Evolutionary conservation across 1,284 basidiomycete genomes (phyloP).

Genomic region (Ustilago esculenta): DNA sequence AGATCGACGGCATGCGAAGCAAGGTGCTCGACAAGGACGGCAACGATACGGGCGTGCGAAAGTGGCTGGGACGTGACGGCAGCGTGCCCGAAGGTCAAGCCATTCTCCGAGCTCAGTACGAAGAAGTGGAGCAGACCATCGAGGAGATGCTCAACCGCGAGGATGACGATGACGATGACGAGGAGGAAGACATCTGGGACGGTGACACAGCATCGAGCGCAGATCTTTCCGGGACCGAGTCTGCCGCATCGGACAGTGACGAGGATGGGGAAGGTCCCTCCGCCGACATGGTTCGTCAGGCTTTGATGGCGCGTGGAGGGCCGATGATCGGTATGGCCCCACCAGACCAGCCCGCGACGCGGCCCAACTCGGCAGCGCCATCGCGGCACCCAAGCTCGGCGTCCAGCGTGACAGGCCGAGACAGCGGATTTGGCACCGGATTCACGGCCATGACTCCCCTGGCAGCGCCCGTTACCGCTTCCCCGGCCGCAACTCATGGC

Average conservation of each 20-base stretch:
- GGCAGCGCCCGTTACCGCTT: conserved; percentile 2
- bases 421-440: conserved; percentile 28
- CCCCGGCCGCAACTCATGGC: conserved; percentile 11
- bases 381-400: conserved; percentile 34
- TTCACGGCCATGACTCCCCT: conserved; percentile 26
- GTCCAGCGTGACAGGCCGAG: conserved; percentile 19
- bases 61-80: conserved; percentile 72
- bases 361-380: conserved; percentile 22
- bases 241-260: conserved; percentile 38
- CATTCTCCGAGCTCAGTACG: conserved; percentile 92
- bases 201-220: conserved; percentile 40
- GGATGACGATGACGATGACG: conserved; percentile 64
- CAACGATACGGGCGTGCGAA: conserved; percentile 55
- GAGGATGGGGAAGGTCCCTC: conserved; percentile 33
- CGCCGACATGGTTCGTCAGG: conserved; percentile 42
- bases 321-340: conserved; percentile 40
- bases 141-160: conserved; percentile 70
- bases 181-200: conserved; percentile 52
- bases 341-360: conserved; percentile 26
- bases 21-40: conserved; percentile 82
- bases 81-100: conserved; percentile 94
- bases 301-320: conserved; percentile 32
- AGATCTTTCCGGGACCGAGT: conserved; percentile 33
- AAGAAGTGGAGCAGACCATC: conserved; percentile 93
- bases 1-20: conserved; percentile 90